Conservation (phyloP, 139 green algal species). For the Gonium pectorale region DNA sequence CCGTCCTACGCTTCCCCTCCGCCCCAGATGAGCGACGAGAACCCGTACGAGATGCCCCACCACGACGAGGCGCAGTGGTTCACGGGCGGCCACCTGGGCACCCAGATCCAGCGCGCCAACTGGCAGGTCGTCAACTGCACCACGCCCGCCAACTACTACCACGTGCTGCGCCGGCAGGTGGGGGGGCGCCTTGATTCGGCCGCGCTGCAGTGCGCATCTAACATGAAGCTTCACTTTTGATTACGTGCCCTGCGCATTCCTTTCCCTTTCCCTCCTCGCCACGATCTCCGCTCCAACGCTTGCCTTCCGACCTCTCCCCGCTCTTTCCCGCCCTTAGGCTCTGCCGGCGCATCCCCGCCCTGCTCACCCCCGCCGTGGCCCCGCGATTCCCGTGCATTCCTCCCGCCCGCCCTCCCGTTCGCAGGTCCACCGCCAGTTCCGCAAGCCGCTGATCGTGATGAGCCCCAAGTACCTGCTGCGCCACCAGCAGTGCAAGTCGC, state of each 20-base stretch:
- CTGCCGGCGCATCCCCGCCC: neutral
- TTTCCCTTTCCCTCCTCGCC: too few species aligned
- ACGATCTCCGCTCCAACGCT: too few species aligned
- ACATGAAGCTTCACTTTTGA: too few species aligned
- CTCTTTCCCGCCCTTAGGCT: too few species aligned
- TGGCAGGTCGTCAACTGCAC: conserved; percentile 96
- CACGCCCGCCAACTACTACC: conserved; percentile 99
- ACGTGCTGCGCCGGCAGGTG: conserved; percentile 92
- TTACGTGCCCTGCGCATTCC: too few species aligned
- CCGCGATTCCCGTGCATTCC: too few species aligned
- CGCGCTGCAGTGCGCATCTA: too few species aligned
- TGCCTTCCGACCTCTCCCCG: too few species aligned
- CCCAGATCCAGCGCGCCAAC: conserved; percentile 92
- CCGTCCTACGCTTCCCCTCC: neutral
- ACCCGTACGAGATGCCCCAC: conserved; percentile 89
- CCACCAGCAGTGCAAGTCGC: conserved; percentile 87
- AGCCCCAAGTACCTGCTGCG: conserved; percentile 96
- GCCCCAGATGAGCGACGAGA: conserved; percentile 87
- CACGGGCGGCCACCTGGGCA: conserved; percentile 84
- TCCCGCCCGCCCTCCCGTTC: neutral
- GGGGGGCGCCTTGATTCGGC: too few species aligned
- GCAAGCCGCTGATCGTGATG: conserved; percentile 97
- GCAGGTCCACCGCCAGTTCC: conserved; percentile 96
- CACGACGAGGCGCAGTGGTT: conserved; percentile 89
- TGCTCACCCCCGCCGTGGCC: too few species aligned